Evolutionary conservation across 2,329 filamentous ascomycete genomes (phyloP), one percentile per base, ranked within the genome.

Genomic region (Fusarium drepaniforme): DNA sequence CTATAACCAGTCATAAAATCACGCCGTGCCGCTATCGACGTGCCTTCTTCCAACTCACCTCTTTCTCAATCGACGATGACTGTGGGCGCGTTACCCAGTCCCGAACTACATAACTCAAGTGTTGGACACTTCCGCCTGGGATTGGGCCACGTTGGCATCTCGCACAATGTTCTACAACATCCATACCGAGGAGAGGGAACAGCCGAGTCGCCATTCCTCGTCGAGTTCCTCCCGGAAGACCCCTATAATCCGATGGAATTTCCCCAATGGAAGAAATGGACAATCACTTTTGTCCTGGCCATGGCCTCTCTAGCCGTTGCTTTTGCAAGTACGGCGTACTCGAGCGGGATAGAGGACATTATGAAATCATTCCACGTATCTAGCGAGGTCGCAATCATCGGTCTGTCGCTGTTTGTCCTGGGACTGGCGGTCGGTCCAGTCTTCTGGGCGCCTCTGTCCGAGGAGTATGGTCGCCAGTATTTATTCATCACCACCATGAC

Each of bases 381-480:
- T 11, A 67, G 70, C 15, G 13, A 73, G 46, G 71, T 28, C 44
- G 71, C 71, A 44, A 66, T 71, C 21, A 21, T 73, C 12, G 73
- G 66, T 3, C 73, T 76, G 6, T 76, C 75, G 7, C 40, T 77
- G 7, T 77, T 76, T 13, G 71, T 77, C 8, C 37, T 77, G 46
- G 75, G 75, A 18, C 74, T 77, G 77, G 93, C 93, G 76, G 84
- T 96, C 56, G 93, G 77, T 6, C 94, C 93, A 2, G 92, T 96
- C 88, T 86, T 88, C 1, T 96, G 95, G 78, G 93, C 94, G 11
- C 94, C 94, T 0, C 82, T 94, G 37, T 93, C 90, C 8, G 94
- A 96, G 81, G 88, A 95, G 58, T 86, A 92, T 60, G 94, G 94
- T 37, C 87, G 94, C 49, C 87, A 89, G 56, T 85, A 91, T 28